Conservation (phyloP, 495 filamentous ascomycete genomes). For the Penicillium lagena region DNA sequence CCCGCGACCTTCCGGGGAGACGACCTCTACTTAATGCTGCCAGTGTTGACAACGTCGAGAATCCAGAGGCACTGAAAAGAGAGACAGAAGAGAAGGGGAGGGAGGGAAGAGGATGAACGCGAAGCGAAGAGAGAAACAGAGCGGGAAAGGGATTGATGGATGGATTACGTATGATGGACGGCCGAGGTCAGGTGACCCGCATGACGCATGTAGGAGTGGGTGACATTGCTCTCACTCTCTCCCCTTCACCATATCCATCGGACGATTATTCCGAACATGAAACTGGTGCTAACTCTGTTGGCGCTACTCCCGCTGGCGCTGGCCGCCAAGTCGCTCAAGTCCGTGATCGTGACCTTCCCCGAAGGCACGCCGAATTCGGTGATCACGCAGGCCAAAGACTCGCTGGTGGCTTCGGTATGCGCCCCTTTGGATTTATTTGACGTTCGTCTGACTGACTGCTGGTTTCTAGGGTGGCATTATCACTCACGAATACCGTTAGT, state of each 20-base stretch:
- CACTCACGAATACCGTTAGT: slow-evolving; percentile 52
- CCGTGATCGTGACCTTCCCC: slow-evolving; percentile 73
- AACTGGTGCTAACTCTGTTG: slow-evolving; percentile 41
- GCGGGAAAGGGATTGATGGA: not conserved
- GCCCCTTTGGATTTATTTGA: slow-evolving; percentile 1
- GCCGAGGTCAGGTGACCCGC: slow-evolving; percentile 13
- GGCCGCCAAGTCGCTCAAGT: slow-evolving; percentile 55
- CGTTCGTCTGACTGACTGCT: not conserved
- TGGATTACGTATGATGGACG: not conserved
- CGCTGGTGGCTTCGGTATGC: slow-evolving; percentile 60
- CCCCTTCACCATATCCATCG: not conserved
- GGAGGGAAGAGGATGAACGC: not conserved
- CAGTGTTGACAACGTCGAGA: slow-evolving; percentile 4
- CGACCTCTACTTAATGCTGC: slow-evolving; percentile 19
- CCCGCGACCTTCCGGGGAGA: slow-evolving; percentile 15
- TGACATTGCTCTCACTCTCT: not conserved
- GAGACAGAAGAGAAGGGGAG: slow-evolving; percentile 1
- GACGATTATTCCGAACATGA: slow-evolving; percentile 42
- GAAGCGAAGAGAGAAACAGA: not conserved
- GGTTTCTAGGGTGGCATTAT: slow-evolving; percentile 24
- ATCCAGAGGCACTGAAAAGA: slow-evolving; percentile 1
- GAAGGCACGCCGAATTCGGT: slow-evolving; percentile 63
- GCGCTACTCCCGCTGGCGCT: slow-evolving; percentile 49
- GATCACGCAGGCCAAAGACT: slow-evolving; percentile 61
- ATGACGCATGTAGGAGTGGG: slow-evolving; percentile 17